A percentile compares a stretch with the other conserved stretches of the same genome.
Conservation (phyloP, 768 basidiomycete genomes). For the Lentinula boryana region DNA sequence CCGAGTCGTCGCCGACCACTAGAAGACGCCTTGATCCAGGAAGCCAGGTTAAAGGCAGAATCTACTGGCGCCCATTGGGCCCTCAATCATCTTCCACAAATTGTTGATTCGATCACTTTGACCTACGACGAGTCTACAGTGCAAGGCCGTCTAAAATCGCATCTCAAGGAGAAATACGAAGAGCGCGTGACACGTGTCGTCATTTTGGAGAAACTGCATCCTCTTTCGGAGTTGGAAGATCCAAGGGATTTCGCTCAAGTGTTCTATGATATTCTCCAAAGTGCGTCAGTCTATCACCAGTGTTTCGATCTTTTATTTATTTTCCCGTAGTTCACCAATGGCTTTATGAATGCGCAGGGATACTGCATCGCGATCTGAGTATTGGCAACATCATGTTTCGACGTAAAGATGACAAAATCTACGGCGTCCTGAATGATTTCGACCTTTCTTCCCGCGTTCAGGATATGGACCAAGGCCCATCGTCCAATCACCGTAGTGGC, state of each 20-base stretch:
- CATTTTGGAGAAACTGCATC: not conserved
- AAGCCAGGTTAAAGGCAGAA: not conserved
- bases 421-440: conserved; percentile 9
- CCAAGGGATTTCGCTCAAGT: not conserved
- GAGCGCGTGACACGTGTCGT: not conserved
- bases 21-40: not conserved
- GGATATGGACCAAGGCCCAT: not conserved
- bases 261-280: not conserved
- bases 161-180: not conserved
- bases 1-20: not conserved
- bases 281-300: not conserved
- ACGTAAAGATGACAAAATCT: conserved; percentile 7
- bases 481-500: not conserved
- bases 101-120: not conserved
- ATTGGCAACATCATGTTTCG: conserved; percentile 9
- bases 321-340: conserved; percentile 1
- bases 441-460: conserved; percentile 2
- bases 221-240: not conserved
- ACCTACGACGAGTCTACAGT: not conserved
- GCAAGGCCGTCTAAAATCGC: not conserved
- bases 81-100: not conserved
- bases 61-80: not conserved
- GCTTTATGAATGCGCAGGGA: conserved; percentile 6
- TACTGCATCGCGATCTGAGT: conserved; percentile 13
- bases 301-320: not conserved